Conservation (phyloP, 495 filamentous ascomycete species). For the Xylaria intraflava region DNA sequence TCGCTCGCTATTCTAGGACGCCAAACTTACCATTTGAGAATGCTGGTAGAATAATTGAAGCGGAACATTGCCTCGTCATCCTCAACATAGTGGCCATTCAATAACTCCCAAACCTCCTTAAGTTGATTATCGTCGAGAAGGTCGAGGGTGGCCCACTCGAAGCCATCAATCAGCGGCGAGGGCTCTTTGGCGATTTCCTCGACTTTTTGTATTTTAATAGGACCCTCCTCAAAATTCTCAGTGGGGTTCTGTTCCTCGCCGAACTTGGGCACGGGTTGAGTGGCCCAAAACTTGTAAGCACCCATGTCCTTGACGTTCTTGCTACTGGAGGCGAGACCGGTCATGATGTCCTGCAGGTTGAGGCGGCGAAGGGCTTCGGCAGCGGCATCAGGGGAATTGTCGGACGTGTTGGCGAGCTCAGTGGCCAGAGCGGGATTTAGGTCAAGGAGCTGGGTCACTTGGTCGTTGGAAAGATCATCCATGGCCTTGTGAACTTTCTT, state of each 20-base stretch:
- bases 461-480: slow-evolving; percentile 38
- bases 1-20: not conserved
- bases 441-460: slow-evolving; percentile 49
- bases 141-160: slow-evolving; percentile 92
- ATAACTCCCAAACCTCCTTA: slow-evolving; percentile 78
- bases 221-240: slow-evolving; percentile 45
- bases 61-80: slow-evolving; percentile 95
- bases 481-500: slow-evolving; percentile 36
- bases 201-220: slow-evolving; percentile 56
- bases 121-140: slow-evolving; percentile 55
- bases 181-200: slow-evolving; percentile 68
- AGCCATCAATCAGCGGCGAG: slow-evolving; percentile 61
- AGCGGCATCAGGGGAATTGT: slow-evolving; percentile 27
- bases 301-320: slow-evolving; percentile 96
- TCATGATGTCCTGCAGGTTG: slow-evolving; percentile 71
- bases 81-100: slow-evolving; percentile 92
- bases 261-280: slow-evolving; percentile 88
- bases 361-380: slow-evolving; percentile 63
- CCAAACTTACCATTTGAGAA: slow-evolving; percentile 71
- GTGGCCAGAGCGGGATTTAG: slow-evolving; percentile 56
- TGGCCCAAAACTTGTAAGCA: slow-evolving; percentile 96
- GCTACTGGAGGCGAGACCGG: slow-evolving; percentile 63
- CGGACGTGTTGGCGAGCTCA: slow-evolving; percentile 37
- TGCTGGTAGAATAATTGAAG: slow-evolving; percentile 84
- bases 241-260: slow-evolving; percentile 39